Percentiles rank a stretch among this genome's conserved stretches.
Conservation (phyloP, 805 yeast species). For the Phaffomyces thermotolerans region DNA sequence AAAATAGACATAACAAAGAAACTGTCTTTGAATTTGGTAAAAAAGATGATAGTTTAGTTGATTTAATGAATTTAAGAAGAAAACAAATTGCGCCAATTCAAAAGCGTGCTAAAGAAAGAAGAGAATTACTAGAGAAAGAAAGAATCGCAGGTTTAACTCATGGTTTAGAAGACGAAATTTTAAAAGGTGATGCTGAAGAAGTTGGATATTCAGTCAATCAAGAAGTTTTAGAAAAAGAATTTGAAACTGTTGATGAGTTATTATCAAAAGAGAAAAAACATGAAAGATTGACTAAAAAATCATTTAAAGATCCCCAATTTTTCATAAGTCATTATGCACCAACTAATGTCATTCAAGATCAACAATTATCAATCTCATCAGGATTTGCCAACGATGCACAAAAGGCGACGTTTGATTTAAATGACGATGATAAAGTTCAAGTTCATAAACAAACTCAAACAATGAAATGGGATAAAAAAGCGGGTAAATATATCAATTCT, state of each 20-base stretch:
- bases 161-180: slow-evolving; percentile 64
- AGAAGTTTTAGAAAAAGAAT: slow-evolving; percentile 30
- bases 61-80: slow-evolving; percentile 81
- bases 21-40: slow-evolving; percentile 90
- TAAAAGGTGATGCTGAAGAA: slow-evolving; percentile 43
- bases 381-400: slow-evolving; percentile 82
- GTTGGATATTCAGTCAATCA: slow-evolving; percentile 41
- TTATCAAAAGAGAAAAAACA: slow-evolving; percentile 12
- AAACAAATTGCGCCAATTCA: slow-evolving; percentile 85
- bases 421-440: slow-evolving; percentile 66
- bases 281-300: slow-evolving; percentile 27
- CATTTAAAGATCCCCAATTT: slow-evolving; percentile 69
- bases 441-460: slow-evolving; percentile 59
- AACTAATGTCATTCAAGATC: slow-evolving; percentile 71
- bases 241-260: slow-evolving; percentile 34
- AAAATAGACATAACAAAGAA: slow-evolving; percentile 66
- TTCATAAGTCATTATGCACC: slow-evolving; percentile 91
- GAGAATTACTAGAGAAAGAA: slow-evolving; percentile 62
- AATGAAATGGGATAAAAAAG: slow-evolving; percentile 89
- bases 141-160: slow-evolving; percentile 70
- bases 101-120: slow-evolving; percentile 63
- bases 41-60: slow-evolving; percentile 59
- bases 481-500: slow-evolving; percentile 79
- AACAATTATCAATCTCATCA: slow-evolving; percentile 46
- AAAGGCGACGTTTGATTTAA: slow-evolving; percentile 80